Conservation (phyloP, 176 grass and related monocot genomes). For the Bonia amplexicaulis region DNA sequence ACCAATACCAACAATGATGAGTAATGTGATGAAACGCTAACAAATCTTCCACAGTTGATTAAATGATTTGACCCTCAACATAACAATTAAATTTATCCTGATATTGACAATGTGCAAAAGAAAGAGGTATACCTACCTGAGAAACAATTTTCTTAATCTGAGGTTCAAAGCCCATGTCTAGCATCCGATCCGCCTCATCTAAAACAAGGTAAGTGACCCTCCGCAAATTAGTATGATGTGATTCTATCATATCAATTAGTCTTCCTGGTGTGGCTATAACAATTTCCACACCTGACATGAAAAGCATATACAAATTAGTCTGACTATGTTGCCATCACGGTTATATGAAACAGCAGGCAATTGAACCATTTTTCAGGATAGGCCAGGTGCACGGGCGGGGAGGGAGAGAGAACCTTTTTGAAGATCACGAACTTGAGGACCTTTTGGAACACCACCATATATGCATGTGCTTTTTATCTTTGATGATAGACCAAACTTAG, state of each 20-base stretch:
- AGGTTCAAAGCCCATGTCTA: constrained; percentile 99
- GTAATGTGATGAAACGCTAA: neutral
- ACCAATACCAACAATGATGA: neutral
- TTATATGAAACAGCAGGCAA: neutral
- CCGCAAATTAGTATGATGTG: constrained; percentile 90
- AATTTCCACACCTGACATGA: constrained; percentile 77
- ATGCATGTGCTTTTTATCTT: constrained; percentile 98
- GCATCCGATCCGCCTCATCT: constrained; percentile 94
- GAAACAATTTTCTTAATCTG: constrained; percentile 99
- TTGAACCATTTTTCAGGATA: neutral
- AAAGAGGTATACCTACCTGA: constrained; percentile 64
- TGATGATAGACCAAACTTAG: constrained; percentile 93
- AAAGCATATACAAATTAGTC: neutral
- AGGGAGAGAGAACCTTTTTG: neutral
- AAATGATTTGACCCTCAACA: neutral
- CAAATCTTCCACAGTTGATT: neutral
- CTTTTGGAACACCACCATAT: constrained; percentile 98
- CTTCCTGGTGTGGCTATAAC: constrained; percentile 97
- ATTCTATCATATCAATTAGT: constrained; percentile 99
- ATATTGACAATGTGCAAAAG: neutral
- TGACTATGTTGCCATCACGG: neutral
- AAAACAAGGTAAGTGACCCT: constrained; percentile 97
- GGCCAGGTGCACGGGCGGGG: too few relatives aligned
- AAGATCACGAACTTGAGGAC: neutral
- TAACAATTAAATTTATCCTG: constrained; percentile 17